Percentiles rank a stretch among this genome's conserved stretches.
These are phyloP conservation scores for Parietaria judaica DNA, from an alignment of 306 rosid species.

Conservation along the genomic window DNA sequence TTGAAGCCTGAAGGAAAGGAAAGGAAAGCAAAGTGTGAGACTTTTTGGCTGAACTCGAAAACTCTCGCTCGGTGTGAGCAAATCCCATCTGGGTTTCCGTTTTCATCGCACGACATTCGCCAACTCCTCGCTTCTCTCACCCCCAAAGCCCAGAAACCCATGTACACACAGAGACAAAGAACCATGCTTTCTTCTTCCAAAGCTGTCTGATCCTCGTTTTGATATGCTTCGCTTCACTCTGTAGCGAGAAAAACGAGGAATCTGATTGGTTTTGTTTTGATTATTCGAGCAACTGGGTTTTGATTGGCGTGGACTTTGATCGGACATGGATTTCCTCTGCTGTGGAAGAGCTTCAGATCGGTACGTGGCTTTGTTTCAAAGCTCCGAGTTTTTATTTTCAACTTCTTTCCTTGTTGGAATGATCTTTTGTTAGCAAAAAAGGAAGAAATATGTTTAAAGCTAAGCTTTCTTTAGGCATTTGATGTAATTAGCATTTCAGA, in stretches of 20 bases:
- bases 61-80: conserved; percentile 10
- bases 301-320: conserved; percentile 18
- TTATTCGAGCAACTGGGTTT: conserved; percentile 21
- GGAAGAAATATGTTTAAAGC: too few relatives aligned
- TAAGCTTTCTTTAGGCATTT: too few relatives aligned
- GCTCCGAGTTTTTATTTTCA: not conserved
- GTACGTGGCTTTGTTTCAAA: conserved; percentile 30
- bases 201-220: not conserved
- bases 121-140: not conserved
- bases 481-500: too few relatives aligned
- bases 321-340: conserved; percentile 57
- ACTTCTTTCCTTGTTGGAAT: too few relatives aligned
- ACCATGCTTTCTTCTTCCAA: conserved; percentile 11
- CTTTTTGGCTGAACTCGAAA: conserved; percentile 11
- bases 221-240: not conserved
- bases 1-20: too few relatives aligned
- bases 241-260: conserved; percentile 12
- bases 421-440: too few relatives aligned
- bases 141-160: not conserved
- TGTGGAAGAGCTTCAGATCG: conserved; percentile 67
- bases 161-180: conserved; percentile 1
- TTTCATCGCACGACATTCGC: not conserved
- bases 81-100: conserved; percentile 16
- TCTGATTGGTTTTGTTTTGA: conserved; percentile 22
- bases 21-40: conserved; percentile 14